Evolutionary conservation across 139 green algal species (phyloP).

Genomic region (Desmodesmus armatus): DNA sequence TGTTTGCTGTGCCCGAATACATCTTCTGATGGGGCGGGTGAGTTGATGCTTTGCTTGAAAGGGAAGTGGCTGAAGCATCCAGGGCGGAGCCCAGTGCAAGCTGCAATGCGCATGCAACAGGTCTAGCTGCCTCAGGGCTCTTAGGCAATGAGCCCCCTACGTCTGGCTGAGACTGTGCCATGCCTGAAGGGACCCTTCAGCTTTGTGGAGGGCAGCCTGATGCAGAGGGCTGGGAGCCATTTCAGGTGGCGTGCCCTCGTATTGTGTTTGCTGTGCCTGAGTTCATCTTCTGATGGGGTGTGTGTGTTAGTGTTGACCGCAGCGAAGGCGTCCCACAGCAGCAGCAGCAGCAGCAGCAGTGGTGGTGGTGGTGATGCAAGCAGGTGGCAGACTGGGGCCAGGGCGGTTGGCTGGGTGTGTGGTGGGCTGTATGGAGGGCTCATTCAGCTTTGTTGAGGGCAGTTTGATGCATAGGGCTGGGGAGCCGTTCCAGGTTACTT

Average conservation of each 20-base stretch:
- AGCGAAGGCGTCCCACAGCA: too few species aligned
- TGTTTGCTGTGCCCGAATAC: slow-evolving; percentile 57
- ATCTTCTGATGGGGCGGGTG: too few species aligned
- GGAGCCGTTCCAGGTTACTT: slow-evolving; percentile 55
- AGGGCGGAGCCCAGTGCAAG: too few species aligned
- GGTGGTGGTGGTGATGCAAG: background rate
- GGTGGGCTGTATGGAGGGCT: slow-evolving; percentile 72
- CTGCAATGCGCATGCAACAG: background rate
- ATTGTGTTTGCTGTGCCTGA: slow-evolving; percentile 54
- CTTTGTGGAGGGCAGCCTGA: slow-evolving; percentile 70
- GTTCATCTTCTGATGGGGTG: slow-evolving; percentile 51
- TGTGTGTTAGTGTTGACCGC: too few species aligned
- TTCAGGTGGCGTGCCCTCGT: slow-evolving; percentile 56
- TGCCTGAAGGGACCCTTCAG: slow-evolving; percentile 76
- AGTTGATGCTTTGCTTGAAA: too few species aligned
- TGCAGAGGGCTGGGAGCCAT: slow-evolving; percentile 24
- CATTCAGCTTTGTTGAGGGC: slow-evolving; percentile 82
- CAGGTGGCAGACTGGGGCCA: too few species aligned
- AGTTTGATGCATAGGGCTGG: slow-evolving; percentile 47
- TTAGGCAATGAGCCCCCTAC: too few species aligned
- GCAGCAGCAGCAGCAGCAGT: background rate
- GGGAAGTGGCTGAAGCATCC: too few species aligned
- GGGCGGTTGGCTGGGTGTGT: slow-evolving; percentile 1
- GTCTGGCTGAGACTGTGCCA: background rate
- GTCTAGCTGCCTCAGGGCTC: background rate